Conservation (phyloP, 2,329 filamentous ascomycete genomes). For the Claviceps digitariae region DNA sequence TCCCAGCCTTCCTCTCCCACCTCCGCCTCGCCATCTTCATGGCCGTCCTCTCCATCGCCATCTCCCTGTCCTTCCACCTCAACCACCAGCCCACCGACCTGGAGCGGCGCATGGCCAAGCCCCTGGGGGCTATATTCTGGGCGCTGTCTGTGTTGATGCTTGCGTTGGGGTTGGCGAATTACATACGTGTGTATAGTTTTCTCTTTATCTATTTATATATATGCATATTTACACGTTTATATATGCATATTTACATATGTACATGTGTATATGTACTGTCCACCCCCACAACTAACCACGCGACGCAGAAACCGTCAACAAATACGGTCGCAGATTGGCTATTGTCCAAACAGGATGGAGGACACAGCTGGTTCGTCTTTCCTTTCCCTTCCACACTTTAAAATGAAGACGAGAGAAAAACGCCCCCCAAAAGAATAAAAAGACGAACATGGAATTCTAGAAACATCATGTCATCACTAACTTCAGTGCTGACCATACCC, state of each 20-base stretch:
- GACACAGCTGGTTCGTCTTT: constrained; percentile 59
- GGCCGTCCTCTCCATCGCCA: constrained; percentile 77
- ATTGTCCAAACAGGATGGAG: constrained; percentile 91
- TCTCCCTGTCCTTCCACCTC: constrained; percentile 86
- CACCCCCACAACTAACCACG: too few species aligned
- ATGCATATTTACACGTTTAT: too few species aligned
- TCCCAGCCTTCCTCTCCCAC: constrained; percentile 69
- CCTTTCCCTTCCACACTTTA: too few species aligned
- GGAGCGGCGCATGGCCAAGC: constrained; percentile 66
- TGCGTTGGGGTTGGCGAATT: constrained; percentile 67
- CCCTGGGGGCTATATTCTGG: constrained; percentile 85
- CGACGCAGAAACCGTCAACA: constrained; percentile 51
- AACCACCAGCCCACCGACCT: constrained; percentile 54
- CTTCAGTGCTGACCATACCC: too few species aligned
- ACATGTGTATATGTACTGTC: too few species aligned
- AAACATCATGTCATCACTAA: too few species aligned
- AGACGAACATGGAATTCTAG: too few species aligned
- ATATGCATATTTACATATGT: too few species aligned
- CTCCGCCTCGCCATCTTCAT: constrained; percentile 82
- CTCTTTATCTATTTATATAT: too few species aligned
- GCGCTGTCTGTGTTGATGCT: constrained; percentile 64
- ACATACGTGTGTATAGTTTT: constrained; percentile 46
- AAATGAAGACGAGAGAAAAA: background rate
- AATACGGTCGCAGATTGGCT: constrained; percentile 65
- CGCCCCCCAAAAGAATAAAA: too few species aligned